Evolutionary conservation across 2,329 filamentous ascomycete genomes (phyloP), one percentile per base, ranked within the genome.

Genomic region (Aspergillus latus): DNA sequence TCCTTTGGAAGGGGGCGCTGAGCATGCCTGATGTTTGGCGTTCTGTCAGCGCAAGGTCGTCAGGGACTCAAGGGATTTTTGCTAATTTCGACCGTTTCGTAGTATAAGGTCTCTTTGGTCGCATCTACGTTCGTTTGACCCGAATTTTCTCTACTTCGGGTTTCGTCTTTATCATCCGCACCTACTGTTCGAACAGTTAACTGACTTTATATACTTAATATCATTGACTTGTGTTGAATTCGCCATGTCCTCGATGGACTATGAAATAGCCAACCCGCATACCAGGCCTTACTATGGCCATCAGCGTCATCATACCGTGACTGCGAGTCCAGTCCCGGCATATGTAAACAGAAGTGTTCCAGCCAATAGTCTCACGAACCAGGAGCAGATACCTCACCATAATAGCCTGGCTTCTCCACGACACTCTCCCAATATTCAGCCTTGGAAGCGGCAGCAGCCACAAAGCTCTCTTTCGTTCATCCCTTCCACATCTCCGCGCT

Each of bases 401-500:
- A 62, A 52, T 34, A 55, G 48, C 16, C 34, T 60, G 42, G 54
- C 59, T 26, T 62, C 64, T 9, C 62, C 66, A 36, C 61, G 62
- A 16, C 65, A 65, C 54, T 64, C 66, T 21, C 60, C 61, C 8
- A 61, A 59, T 34, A 46, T 62, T 16, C 68, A 68, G 42, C 61
- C 70, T 36, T 67, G 68, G 54, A 68, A 65, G 51, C 69, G 67
- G 40, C 69, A 67, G 49, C 70, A 71, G 54, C 63, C 66, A 37
- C 69, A 68, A 37, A 67, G 61, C 36, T 69, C 70, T 4, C 62
- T 74, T 42, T 73, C 72, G 34, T 74, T 73, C 53, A 60, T 71
- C 46, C 66, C 70, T 13, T 65, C 72, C 37, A 67, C 68, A 6
- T 62, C 62, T 36, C 64, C 66, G 26, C 70, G 68, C 5, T 59